Percentiles rank a stretch among this genome's conserved stretches.
These are phyloP conservation scores for Cytospora piceicola DNA, from an alignment of 2,329 filamentous ascomycete genomes.

Conservation along the genomic window DNA sequence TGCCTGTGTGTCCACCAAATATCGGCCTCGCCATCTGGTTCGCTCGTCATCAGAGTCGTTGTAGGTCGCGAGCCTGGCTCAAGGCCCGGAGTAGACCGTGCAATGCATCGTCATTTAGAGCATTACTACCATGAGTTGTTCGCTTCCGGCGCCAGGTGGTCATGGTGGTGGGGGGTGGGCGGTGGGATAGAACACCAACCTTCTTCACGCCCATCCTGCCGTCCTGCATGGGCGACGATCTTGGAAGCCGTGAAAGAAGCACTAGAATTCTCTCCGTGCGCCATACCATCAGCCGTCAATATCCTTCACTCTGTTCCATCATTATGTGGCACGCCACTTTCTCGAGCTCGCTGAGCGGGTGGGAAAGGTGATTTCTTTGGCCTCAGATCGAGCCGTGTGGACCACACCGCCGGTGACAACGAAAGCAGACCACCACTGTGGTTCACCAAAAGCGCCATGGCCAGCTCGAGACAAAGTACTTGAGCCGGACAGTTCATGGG, in stretches of 20 bases:
- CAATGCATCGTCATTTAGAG: neutral
- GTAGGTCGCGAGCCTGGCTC: neutral
- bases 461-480: neutral
- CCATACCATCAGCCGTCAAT: neutral
- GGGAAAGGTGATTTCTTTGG: neutral
- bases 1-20: neutral
- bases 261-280: slow-evolving; percentile 16
- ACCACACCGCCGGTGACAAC: neutral
- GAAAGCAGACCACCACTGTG: neutral
- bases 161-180: neutral
- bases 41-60: neutral
- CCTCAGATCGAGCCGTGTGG: neutral
- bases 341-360: neutral
- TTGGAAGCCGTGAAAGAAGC: slow-evolving; percentile 25
- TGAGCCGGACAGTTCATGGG: neutral
- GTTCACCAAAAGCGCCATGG: slow-evolving; percentile 2
- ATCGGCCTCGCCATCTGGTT: neutral
- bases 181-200: neutral
- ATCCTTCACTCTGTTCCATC: neutral
- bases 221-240: slow-evolving; percentile 24
- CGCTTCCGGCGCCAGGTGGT: neutral
- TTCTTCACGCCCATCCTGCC: neutral
- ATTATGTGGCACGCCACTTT: neutral
- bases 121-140: neutral
- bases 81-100: neutral